Evolutionary conservation across 345 rosid genomes (phyloP), one percentile per base, ranked within the genome.

Genomic region (Geranium brycei): DNA sequence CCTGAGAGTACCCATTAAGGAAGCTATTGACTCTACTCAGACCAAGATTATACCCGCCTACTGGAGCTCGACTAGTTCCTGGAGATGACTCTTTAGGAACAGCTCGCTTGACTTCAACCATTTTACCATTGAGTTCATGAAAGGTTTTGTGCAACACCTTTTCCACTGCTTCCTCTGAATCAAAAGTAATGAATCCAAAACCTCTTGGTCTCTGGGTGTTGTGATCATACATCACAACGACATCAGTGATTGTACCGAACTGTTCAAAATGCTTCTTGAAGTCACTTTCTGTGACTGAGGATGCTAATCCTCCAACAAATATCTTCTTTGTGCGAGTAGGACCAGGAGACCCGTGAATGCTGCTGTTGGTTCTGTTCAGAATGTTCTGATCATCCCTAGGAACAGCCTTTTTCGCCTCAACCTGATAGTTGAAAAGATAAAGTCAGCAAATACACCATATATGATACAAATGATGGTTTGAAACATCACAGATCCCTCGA

Each of bases 391-490:
- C 97, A 66, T 85, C 95, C 73, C 95, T 79, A 3, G 96, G 98
- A 68, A 91, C 89, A 53, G 98, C 98, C 74, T 86, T 92, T 79
- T 92, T 92, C 13, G 98, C 98, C 85, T 92, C 98, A 70, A 92
- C 98, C 98, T 92, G 85, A 66, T 57, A 70, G 64, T 32, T 66
- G 31, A 61, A 71, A 57, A 17, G 16, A 57, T 57, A 3, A 57
- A n/a, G 61, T 63, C 18, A 19, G 67, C 51, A 57, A 28, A 61
- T 38, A 16, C 19, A 5, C 16, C 59, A 57, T 57, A 57, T 2
- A 57, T 47, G 15, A 8, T 47, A 11, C 53, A 47, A 93, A 78
- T 1, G 95, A 96, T 66, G 89, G 28, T 23, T 23, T 23, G 28
- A 23, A 23, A 23, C 28, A 0, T 23, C 28, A 23, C 28, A 23